Conservation (phyloP, 73 alveolate genomes). For the Uronychia setigera region DNA sequence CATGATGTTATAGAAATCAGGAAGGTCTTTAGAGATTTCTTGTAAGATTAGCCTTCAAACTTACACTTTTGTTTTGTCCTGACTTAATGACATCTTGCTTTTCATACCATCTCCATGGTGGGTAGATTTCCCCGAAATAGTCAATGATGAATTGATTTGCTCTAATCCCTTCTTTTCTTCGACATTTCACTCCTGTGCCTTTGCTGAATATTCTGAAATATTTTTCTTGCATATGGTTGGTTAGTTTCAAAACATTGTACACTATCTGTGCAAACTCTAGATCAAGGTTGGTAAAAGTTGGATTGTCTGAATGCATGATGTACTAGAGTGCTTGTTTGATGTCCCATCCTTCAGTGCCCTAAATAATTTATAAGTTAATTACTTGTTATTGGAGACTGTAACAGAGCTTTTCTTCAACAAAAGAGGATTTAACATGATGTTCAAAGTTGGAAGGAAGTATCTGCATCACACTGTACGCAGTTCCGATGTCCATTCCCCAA, state of each 20-base stretch:
- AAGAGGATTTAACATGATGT: constrained; percentile 67
- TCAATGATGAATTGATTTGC: constrained; percentile 93
- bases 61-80: constrained; percentile 69
- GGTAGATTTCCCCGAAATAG: constrained; percentile 96
- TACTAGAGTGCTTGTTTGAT: constrained; percentile 79
- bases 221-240: constrained; percentile 56
- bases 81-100: constrained; percentile 95
- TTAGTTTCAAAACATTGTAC: constrained; percentile 60
- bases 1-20: constrained; percentile 98
- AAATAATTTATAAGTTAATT: background rate
- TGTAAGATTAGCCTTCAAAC: no score
- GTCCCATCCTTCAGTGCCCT: constrained; percentile 77
- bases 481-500: constrained; percentile 97
- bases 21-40: constrained; percentile 90
- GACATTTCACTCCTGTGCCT: constrained; percentile 97
- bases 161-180: constrained; percentile 89
- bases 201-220: constrained; percentile 91
- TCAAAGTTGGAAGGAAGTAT: constrained; percentile 84
- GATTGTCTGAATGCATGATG: constrained; percentile 58
- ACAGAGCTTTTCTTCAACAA: constrained; percentile 83
- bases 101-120: constrained; percentile 98
- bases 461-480: constrained; percentile 85
- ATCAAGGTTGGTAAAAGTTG: constrained; percentile 67
- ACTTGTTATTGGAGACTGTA: constrained; percentile 77
- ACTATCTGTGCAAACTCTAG: constrained; percentile 81